phyloP scores from a whole-genome alignment of 805 yeast genomes.

The Saccharomycopsis sp. region DNA sequence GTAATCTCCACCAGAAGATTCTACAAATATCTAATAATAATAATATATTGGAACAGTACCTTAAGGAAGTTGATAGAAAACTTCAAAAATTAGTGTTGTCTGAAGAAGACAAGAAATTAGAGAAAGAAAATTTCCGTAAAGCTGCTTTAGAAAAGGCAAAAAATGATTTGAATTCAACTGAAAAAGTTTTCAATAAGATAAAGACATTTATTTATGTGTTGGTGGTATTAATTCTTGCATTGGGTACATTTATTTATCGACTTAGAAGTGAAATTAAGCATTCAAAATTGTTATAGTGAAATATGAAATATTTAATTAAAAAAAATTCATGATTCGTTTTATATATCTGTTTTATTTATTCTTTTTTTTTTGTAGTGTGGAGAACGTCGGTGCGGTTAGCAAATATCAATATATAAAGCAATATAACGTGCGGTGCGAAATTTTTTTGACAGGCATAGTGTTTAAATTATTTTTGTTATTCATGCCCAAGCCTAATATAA shows the following conservation, averaged over 20 bases:
- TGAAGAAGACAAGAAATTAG: constrained; percentile 21
- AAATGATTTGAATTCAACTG: constrained; percentile 22
- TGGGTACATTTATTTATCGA: constrained; percentile 43
- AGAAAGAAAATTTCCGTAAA: constrained; percentile 22
- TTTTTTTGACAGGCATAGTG: neutral
- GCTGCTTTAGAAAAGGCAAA: constrained; percentile 24
- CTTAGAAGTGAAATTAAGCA: constrained; percentile 58
- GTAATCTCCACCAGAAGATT: constrained; percentile 25
- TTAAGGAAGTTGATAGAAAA: constrained; percentile 21
- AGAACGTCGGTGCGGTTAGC: no score
- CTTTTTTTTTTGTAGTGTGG: neutral
- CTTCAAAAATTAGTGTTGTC: constrained; percentile 19
- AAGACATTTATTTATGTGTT: constrained; percentile 26
- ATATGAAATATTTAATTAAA: neutral
- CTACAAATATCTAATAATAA: constrained; percentile 20
- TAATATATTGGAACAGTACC: constrained; percentile 20
- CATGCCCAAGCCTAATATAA: neutral
- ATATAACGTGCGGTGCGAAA: neutral
- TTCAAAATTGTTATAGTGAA: constrained; percentile 43
- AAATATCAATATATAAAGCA: no score
- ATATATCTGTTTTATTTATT: no score
- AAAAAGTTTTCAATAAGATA: constrained; percentile 24
- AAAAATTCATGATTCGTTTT: neutral
- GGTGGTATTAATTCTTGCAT: constrained; percentile 26
- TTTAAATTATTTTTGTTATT: neutral